phyloP scores from a whole-genome alignment of 345 rosid species.

The Brassica cretica region DNA sequence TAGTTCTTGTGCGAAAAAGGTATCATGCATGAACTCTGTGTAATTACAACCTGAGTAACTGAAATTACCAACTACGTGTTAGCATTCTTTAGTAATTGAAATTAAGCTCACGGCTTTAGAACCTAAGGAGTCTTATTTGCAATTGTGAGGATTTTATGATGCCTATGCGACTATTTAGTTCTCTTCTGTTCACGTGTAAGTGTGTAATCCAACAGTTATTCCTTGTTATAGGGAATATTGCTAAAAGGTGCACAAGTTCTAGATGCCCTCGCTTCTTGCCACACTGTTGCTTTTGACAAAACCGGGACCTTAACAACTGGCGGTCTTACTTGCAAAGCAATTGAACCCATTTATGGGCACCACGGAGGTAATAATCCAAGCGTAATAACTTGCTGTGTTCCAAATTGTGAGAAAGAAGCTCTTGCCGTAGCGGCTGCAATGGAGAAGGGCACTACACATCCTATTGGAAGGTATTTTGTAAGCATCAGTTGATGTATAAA shows the following conservation, averaged over 20 bases:
- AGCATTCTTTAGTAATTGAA: background rate
- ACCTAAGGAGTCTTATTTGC: background rate
- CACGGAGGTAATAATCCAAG: constrained; percentile 34
- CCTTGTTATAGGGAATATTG: constrained; percentile 70
- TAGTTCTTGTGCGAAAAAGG: constrained; percentile 95
- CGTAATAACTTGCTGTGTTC: constrained; percentile 63
- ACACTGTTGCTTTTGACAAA: constrained; percentile 94
- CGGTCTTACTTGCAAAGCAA: constrained; percentile 89
- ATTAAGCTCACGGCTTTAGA: constrained; percentile 3
- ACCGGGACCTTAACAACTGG: constrained; percentile 98
- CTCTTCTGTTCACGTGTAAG: background rate
- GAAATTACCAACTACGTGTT: constrained; percentile 3
- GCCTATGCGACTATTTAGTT: constrained; percentile 4
- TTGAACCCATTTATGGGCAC: constrained; percentile 96
- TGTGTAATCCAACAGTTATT: constrained; percentile 6
- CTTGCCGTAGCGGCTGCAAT: constrained; percentile 98
- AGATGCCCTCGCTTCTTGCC: constrained; percentile 93
- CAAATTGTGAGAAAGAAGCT: constrained; percentile 94
- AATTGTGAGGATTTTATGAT: background rate
- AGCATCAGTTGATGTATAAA: background rate
- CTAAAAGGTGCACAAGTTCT: constrained; percentile 95
- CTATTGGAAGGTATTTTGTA: constrained; percentile 84
- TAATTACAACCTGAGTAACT: background rate
- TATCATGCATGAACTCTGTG: constrained; percentile 33
- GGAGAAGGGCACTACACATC: constrained; percentile 99